Base-by-base conservation (phyloP, 257 asterid species). In the Ilex aquifolium region DNA sequence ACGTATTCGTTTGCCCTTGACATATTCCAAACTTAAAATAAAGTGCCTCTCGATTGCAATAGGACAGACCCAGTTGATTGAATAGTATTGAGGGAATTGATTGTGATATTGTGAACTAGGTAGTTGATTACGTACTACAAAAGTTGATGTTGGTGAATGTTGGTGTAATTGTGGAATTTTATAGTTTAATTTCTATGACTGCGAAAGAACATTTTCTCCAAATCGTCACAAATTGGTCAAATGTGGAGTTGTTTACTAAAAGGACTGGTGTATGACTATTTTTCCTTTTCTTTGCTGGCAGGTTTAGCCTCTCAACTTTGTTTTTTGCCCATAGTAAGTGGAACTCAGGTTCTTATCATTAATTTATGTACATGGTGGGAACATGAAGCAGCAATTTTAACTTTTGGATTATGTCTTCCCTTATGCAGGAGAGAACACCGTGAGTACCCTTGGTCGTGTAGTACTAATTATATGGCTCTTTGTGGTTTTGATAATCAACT, bases 381-480 rank as follows among this genome's bases (percentile, higher is more conserved):
- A 50, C 14, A 3, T 21, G 30, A 53, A 53, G 2, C 57, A 53
- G 31, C 31, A 53, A 15, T 29, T 57, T 65, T 14, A 64, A 29
- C 32, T 39, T 67, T 40, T 42, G 31, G 32, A 7, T 16, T 27
- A 36, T 31, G 42, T 32, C 31, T 36, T 58, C 62, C 27, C 56
- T 39, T 15, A 15, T 31, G 67, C 80, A 83, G 91, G 78, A 44
- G 95, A 86, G 71, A 86, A 48, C 30, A 78, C 83, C 8, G 69
- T 77, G 54, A 82, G 91, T 69, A 60, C 82, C 0, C 82, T 80
- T 59, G 95, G 87, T 17, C 84, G 82, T 54, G 14, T 76, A 52
- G 88, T 86, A 67, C 65, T 86, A 76, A 70, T 86, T 72, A 70
- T 80, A 21, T 86, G 95, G 95, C 88, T 83, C 7, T 86, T 86